Evolutionary conservation across 352 stramenopile species (phyloP).

Genomic region (Pythium aphanidermatum): DNA sequence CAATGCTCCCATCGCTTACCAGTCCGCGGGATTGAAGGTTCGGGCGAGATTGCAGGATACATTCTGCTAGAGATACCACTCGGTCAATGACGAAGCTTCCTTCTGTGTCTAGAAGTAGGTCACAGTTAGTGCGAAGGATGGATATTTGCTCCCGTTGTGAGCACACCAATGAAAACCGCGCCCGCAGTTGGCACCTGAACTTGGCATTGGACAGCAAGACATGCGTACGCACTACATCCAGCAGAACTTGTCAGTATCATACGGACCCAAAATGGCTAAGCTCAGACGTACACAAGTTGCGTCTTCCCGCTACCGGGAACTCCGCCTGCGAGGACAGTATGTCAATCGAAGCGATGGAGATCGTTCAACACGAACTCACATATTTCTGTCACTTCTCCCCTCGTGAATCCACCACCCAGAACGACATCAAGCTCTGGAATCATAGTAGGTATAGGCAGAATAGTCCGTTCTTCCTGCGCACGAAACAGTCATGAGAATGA

Average conservation of each 20-base stretch:
- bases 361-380: slow-evolving; percentile 27
- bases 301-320: slow-evolving; percentile 70
- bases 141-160: too few relatives aligned
- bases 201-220: slow-evolving; percentile 48
- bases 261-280: not conserved
- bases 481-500: too few relatives aligned
- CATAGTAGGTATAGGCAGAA: slow-evolving; percentile 27
- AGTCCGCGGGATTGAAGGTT: slow-evolving; percentile 45
- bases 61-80: slow-evolving; percentile 73
- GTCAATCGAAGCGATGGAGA: not conserved
- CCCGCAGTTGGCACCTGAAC: slow-evolving; percentile 4
- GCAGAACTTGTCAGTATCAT: not conserved
- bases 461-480: slow-evolving; percentile 7
- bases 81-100: slow-evolving; percentile 90
- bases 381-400: slow-evolving; percentile 74
- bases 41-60: slow-evolving; percentile 37
- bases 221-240: slow-evolving; percentile 51
- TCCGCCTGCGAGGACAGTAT: slow-evolving; percentile 27
- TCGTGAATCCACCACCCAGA: slow-evolving; percentile 55
- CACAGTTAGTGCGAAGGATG: too few relatives aligned
- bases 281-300: slow-evolving; percentile 43
- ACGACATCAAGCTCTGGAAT: slow-evolving; percentile 45
- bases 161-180: slow-evolving; percentile 60
- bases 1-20: not conserved
- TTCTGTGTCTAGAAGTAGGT: slow-evolving; percentile 92